These are phyloP conservation scores for Ophiostoma angusticollis DNA, from an alignment of 2,329 filamentous ascomycete species.

Conservation along the genomic window DNA sequence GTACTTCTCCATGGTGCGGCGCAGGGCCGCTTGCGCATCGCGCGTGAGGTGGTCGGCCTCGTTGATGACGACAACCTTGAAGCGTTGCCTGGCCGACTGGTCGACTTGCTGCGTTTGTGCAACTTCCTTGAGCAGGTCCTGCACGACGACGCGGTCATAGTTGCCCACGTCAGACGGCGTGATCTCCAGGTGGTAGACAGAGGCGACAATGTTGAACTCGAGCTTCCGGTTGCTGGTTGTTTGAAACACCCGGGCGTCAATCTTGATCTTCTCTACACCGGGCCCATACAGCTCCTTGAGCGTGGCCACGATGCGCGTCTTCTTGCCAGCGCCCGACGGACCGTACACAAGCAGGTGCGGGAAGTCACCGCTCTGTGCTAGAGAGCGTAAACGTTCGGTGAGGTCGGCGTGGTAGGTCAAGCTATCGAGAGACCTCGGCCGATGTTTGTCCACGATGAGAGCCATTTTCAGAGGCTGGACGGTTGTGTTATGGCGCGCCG, in stretches of 20 bases:
- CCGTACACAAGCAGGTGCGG: conserved; percentile 96
- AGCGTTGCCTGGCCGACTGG: conserved; percentile 73
- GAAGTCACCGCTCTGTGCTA: conserved; percentile 94
- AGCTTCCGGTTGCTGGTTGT: conserved; percentile 92
- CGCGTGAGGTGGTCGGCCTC: conserved; percentile 89
- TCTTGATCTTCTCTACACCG: conserved; percentile 99
- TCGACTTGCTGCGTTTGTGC: conserved; percentile 99
- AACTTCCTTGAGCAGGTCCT: conserved; percentile 93
- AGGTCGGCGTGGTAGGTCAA: conserved; percentile 83
- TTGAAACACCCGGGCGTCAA: conserved; percentile 92
- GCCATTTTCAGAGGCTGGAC: conserved; percentile 43
- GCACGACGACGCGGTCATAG: conserved; percentile 90
- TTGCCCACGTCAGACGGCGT: conserved; percentile 94
- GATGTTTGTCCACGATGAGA: conserved; percentile 59
- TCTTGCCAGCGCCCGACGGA: conserved; percentile 92
- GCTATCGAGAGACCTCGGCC: conserved; percentile 60
- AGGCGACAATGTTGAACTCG: conserved; percentile 97
- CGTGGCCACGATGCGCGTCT: conserved; percentile 90
- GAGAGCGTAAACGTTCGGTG: conserved; percentile 70
- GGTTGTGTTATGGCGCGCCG: no score
- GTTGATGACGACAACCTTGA: conserved; percentile 99
- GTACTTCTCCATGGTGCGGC: conserved; percentile 98
- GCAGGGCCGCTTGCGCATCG: conserved; percentile 88
- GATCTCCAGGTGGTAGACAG: conserved; percentile 95
- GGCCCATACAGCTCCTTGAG: conserved; percentile 90